phyloP scores from a whole-genome alignment of 2,329 filamentous ascomycete species.

The Neopestalotiopsis clavispora region DNA sequence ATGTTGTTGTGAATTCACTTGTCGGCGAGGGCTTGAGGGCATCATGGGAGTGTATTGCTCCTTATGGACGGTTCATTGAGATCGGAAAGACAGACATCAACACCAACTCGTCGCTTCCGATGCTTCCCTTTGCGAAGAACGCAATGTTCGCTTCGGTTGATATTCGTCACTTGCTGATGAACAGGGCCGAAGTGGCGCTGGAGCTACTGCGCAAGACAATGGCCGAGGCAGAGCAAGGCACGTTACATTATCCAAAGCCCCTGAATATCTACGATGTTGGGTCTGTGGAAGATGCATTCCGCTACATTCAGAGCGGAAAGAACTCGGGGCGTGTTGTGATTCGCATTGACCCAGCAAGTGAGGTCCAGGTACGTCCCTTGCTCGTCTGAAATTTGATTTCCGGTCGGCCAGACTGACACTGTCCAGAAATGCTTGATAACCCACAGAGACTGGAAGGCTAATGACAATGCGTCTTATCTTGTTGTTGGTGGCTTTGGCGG shows the following conservation, averaged over 20 bases:
- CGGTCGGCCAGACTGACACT: too few species aligned
- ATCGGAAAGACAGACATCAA: constrained; percentile 30
- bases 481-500: constrained; percentile 58
- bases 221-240: constrained; percentile 27
- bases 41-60: constrained; percentile 34
- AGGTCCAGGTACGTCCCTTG: constrained; percentile 42
- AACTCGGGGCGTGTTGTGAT: constrained; percentile 49
- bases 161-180: constrained; percentile 41
- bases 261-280: constrained; percentile 37
- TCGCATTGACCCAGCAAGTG: constrained; percentile 41
- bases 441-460: constrained; percentile 39
- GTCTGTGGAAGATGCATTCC: constrained; percentile 45
- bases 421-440: constrained; percentile 21
- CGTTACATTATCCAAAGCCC: constrained; percentile 35
- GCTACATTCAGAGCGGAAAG: constrained; percentile 46
- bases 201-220: constrained; percentile 29
- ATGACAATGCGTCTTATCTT: constrained; percentile 49
- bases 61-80: constrained; percentile 36
- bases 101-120: constrained; percentile 45
- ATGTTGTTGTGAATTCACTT: constrained; percentile 31
- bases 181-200: constrained; percentile 30
- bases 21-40: constrained; percentile 31
- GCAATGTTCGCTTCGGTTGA: constrained; percentile 52
- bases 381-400: neutral
- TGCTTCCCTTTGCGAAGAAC: constrained; percentile 52